Conservation (phyloP, 305 asterid species). For the Caryopteris hybrid region DNA sequence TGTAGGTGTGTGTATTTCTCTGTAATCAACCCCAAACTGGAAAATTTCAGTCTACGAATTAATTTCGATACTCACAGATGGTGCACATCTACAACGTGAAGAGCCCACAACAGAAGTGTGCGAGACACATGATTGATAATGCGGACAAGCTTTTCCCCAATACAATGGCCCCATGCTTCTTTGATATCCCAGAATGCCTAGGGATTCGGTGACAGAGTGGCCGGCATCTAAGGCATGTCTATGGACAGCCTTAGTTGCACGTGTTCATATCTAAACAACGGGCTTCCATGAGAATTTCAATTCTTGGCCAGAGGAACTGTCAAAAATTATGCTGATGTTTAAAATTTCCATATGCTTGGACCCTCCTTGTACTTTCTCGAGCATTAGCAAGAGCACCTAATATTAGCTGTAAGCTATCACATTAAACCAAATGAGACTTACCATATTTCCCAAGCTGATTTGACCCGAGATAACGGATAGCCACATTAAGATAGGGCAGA, state of each 20-base stretch:
- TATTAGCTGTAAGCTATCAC: neutral
- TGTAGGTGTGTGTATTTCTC: no score
- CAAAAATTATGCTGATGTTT: neutral
- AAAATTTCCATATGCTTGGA: no score
- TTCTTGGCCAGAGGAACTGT: neutral
- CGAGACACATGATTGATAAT: neutral
- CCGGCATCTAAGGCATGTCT: neutral
- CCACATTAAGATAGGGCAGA: slow-evolving; percentile 21
- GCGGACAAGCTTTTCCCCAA: neutral
- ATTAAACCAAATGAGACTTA: neutral
- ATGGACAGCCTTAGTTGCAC: neutral
- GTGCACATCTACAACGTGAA: neutral
- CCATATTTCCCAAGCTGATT: neutral
- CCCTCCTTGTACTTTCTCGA: no score
- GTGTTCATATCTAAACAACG: neutral
- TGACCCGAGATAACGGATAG: neutral
- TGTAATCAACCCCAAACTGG: no score
- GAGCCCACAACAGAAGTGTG: neutral
- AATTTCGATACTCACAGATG: neutral
- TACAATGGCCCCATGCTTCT: neutral
- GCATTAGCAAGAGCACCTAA: neutral
- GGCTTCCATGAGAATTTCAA: neutral
- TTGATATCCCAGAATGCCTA: no score
- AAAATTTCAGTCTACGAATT: neutral
- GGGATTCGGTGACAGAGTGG: no score